phyloP scores from a whole-genome alignment of 2,329 filamentous ascomycete genomes.

The Westerdykella ornata region DNA sequence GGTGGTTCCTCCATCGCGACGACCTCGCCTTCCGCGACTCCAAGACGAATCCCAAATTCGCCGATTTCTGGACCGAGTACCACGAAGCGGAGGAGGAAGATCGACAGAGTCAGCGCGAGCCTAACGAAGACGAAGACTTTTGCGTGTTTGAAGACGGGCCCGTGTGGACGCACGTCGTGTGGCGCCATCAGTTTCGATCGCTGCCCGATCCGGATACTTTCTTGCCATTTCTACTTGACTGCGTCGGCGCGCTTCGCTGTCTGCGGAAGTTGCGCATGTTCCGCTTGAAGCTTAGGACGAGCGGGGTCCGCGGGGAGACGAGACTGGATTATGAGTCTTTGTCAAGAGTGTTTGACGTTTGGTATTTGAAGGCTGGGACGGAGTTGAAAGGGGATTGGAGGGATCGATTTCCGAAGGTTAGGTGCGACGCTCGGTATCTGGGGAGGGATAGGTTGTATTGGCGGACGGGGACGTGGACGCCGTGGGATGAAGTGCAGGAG shows the following conservation, averaged over 20 bases:
- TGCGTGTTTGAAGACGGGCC: constrained; percentile 3
- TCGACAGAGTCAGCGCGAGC: neutral
- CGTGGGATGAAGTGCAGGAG: constrained; percentile 28
- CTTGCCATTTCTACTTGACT: constrained; percentile 3
- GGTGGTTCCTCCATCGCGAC: constrained; percentile 7
- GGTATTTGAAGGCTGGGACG: neutral
- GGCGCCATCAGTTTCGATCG: neutral
- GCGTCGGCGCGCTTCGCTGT: neutral
- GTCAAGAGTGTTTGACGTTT: neutral
- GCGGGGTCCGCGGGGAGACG: too few relatives aligned
- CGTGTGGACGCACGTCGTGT: neutral
- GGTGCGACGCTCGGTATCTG: neutral
- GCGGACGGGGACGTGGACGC: neutral
- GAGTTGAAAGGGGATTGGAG: neutral
- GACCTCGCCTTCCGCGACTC: constrained; percentile 2
- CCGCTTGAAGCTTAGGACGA: neutral
- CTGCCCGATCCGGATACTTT: constrained; percentile 2
- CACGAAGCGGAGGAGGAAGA: neutral
- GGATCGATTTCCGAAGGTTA: neutral
- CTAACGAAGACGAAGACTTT: neutral
- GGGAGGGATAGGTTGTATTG: neutral
- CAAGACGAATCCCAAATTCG: neutral
- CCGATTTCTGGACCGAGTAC: constrained; percentile 1
- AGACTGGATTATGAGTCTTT: too few relatives aligned
- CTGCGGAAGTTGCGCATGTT: constrained; percentile 2